A percentile compares a stretch with the other conserved stretches of the same genome.
phyloP scores from a whole-genome alignment of 163 green algal genomes.

The Chlamydomonas reinhardtii region DNA sequence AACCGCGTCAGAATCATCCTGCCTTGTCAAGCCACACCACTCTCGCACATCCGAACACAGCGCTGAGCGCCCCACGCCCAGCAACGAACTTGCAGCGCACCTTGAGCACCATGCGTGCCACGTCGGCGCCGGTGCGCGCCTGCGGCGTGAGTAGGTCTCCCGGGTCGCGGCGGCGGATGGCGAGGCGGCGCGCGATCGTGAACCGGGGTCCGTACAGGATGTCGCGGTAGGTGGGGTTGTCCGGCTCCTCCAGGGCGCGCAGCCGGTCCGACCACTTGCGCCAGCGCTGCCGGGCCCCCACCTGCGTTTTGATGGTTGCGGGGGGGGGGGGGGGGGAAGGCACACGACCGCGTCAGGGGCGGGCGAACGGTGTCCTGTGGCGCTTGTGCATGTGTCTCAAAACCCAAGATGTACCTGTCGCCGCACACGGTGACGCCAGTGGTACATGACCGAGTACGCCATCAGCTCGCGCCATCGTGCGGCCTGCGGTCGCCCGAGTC shows the following conservation, averaged over 20 bases:
- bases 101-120: conserved; percentile 35
- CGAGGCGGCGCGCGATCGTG: conserved; percentile 10
- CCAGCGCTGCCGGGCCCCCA: conserved; percentile 13
- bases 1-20: neutral
- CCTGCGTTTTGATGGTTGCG: neutral
- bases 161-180: neutral
- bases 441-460: conserved; percentile 5
- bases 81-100: neutral
- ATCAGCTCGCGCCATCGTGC: neutral
- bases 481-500: neutral
- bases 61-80: too few relatives aligned
- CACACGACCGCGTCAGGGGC: neutral
- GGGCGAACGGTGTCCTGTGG: too few relatives aligned
- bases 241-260: conserved; percentile 2
- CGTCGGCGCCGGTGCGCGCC: conserved; percentile 6
- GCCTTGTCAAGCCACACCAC: neutral
- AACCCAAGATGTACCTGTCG: neutral
- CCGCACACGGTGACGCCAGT: conserved; percentile 11
- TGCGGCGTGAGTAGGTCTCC: neutral
- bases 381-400: too few relatives aligned
- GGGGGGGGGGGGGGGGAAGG: neutral
- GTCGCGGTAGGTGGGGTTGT: conserved; percentile 27
- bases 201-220: conserved; percentile 14
- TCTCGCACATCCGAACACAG: neutral
- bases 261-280: conserved; percentile 6